Base-by-base conservation (phyloP, 768 basidiomycete genomes). In the Termitomyces eurrhizus region DNA sequence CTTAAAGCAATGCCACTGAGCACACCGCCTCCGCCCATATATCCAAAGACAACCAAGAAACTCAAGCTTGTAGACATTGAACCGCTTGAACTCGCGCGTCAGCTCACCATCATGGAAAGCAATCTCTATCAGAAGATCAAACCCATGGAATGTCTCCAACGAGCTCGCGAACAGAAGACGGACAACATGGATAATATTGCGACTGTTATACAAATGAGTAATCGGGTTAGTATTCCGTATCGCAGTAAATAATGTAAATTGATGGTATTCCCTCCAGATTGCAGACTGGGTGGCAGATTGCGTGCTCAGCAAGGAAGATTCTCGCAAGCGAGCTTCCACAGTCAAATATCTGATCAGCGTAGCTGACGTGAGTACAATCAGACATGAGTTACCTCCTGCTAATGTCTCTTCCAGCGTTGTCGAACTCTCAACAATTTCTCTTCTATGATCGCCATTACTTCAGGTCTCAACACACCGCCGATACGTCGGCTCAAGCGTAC, bases 401-500 rank as follows among this genome's bases (percentile, higher is more conserved):
- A 29, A 64, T 32, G 13, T 16, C 33, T 21, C 41, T 16, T 21
- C 21, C 64, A 98, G 95, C 91, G 92, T 35, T 96, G 95, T 72
- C 90, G 93, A 50, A 73, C 75, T 18, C 75, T 98, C 65, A 92
- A 95, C 72, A 98, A 98, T 74, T 98, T 93, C 75, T 95, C 95
- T 21, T 92, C 88, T n/a, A 93, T 98, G 88, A 92, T 94, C 60
- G 94, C 95, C 37, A 91, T 98, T 58, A 88, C 95, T 41, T 96
- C 96, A 14, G 96, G 95, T 7, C 79, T 98, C 56, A 95, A 96
- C 66, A 93, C 93, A 0, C 91, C 96, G 21, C 93, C 94, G 13
- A 95, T 98, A 62, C 87, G 90, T 48, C 87, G 96, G 9, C 78
- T 98, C 61, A 95, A 94, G 71, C 85, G 96, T 53, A 95, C 96